Evolutionary conservation across 2,329 filamentous ascomycete species (phyloP), one percentile per base, ranked within the genome.

Genomic region (Paracamarosporium sp.): DNA sequence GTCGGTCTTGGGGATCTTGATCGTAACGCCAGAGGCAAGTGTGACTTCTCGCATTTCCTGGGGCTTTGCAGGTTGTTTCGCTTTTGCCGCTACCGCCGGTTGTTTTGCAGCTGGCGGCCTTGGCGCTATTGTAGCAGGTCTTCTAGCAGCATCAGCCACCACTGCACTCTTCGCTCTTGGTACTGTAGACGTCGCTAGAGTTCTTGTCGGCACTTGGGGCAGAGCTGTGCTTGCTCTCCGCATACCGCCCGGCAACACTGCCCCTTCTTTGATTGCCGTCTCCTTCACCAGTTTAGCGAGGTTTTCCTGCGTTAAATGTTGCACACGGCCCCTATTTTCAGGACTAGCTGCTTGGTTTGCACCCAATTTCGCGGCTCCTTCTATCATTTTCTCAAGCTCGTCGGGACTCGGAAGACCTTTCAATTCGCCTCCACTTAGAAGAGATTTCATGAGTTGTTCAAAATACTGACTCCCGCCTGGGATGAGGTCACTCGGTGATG

Each of bases 211-310:
- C 15, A 67, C 62, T 25, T 60, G 62, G 7, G 71, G 67, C 4
- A 73, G 22, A 33, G 72, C 68, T 15, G 71, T 73, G 27, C 60
- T 71, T 7, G 69, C 66, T 55, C 70, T 63, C 52, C 69, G 65
- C 63, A 68, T 64, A 1, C 70, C 70, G 8, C 68, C 65, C 4
- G 74, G 72, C 45, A 75, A 53, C 2, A 73, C 72, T 20, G 67
- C 72, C 4, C 74, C 74, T 51, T 69, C 73, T 53, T 71, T 66
- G 35, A 76, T 75, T 1, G 74, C 74, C 4, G 72, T 76, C 61
- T 76, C 74, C 51, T 76, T 76, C 6, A 76, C 74, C 5, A 76
- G 47, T 46, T 71, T 74, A 1, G 74, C 74, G 11, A 76, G 60
- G 30, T 76, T 76, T 53, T 75, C 74, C 54, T 76, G 74, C 4